Percentiles rank a stretch among this genome's conserved stretches.
phyloP scores from a whole-genome alignment of 352 stramenopile genomes.

The Paralagenidium karlingii region DNA sequence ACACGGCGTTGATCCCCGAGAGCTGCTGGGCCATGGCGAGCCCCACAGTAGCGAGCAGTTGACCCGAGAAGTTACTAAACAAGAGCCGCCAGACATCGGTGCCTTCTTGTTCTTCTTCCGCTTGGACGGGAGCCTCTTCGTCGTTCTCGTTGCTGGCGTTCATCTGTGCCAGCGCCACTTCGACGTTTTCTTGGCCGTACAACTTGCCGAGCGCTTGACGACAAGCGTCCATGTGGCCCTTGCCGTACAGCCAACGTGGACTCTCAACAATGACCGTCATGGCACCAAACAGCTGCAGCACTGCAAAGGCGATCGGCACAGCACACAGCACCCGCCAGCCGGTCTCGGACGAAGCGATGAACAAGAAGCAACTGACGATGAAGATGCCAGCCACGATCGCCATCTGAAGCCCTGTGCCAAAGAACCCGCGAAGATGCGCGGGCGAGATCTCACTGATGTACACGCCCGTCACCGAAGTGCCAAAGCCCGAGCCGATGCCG shows the following conservation, averaged over 20 bases:
- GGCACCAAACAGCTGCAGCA: slow-evolving; percentile 17
- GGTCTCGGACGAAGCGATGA: slow-evolving; percentile 23
- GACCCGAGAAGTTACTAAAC: slow-evolving; percentile 1
- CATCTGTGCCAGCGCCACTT: slow-evolving; percentile 12
- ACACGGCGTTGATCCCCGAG: slow-evolving; percentile 16
- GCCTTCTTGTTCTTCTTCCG: not conserved
- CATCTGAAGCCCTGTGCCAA: slow-evolving; percentile 2
- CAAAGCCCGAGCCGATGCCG: slow-evolving; percentile 22
- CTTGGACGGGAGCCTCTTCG: not conserved
- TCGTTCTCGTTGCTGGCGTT: not conserved
- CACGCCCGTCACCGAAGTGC: slow-evolving; percentile 11
- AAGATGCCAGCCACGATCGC: slow-evolving; percentile 18
- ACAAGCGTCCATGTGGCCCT: slow-evolving; percentile 9
- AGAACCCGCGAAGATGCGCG: slow-evolving; percentile 17
- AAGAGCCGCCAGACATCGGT: not conserved
- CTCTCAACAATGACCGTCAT: slow-evolving; percentile 30
- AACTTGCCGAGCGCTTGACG: slow-evolving; percentile 13
- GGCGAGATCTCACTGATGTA: slow-evolving; percentile 40
- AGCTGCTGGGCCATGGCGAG: slow-evolving; percentile 11
- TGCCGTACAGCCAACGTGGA: slow-evolving; percentile 24
- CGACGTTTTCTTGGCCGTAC: slow-evolving; percentile 18
- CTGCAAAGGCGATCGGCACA: slow-evolving; percentile 21
- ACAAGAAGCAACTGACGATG: slow-evolving; percentile 29
- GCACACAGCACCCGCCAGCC: slow-evolving; percentile 26
- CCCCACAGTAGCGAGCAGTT: slow-evolving; percentile 7